A percentile compares a stretch with the other conserved stretches of the same genome.
phyloP scores from a whole-genome alignment of 2,329 filamentous ascomycete genomes.

The Boeremia exigua region DNA sequence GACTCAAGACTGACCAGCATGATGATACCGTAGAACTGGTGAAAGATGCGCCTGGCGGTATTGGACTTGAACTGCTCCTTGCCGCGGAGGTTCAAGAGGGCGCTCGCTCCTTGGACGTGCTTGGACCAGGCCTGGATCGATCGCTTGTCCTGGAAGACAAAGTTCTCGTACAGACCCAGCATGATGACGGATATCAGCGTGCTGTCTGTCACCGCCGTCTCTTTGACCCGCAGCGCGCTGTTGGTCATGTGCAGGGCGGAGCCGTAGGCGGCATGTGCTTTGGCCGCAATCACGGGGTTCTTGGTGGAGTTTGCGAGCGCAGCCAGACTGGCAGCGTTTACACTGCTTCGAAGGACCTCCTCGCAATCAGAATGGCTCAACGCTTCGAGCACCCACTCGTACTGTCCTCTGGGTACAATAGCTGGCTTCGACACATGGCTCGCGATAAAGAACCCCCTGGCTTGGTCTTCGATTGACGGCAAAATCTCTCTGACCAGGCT shows the following conservation, averaged over 20 bases:
- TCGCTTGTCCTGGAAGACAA: conserved; percentile 32
- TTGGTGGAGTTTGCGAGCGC: conserved; percentile 35
- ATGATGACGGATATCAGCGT: conserved; percentile 40
- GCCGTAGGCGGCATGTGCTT: conserved; percentile 34
- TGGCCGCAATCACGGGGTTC: conserved; percentile 27
- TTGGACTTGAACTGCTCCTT: conserved; percentile 28
- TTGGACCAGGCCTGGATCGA: conserved; percentile 41
- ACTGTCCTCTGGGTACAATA: conserved; percentile 34
- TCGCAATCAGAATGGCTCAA: conserved; percentile 24
- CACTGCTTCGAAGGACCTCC: conserved; percentile 28
- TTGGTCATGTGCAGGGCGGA: conserved; percentile 35
- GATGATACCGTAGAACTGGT: conserved; percentile 37
- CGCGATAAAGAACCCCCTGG: conserved; percentile 38
- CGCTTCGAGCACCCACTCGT: conserved; percentile 35
- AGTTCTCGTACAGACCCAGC: conserved; percentile 44
- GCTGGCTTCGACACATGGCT: conserved; percentile 35
- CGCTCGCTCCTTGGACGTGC: conserved; percentile 43
- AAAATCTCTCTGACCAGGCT: conserved; percentile 18
- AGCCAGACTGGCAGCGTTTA: conserved; percentile 34
- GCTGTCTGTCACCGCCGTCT: conserved; percentile 31
- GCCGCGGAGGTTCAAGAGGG: conserved; percentile 42
- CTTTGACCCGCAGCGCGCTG: conserved; percentile 23
- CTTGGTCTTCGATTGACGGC: conserved; percentile 39
- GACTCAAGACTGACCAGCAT: conserved; percentile 32
- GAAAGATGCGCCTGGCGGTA: conserved; percentile 34